Conservation (phyloP, 306 rosid genomes). For the Quercus aquifolioides region DNA sequence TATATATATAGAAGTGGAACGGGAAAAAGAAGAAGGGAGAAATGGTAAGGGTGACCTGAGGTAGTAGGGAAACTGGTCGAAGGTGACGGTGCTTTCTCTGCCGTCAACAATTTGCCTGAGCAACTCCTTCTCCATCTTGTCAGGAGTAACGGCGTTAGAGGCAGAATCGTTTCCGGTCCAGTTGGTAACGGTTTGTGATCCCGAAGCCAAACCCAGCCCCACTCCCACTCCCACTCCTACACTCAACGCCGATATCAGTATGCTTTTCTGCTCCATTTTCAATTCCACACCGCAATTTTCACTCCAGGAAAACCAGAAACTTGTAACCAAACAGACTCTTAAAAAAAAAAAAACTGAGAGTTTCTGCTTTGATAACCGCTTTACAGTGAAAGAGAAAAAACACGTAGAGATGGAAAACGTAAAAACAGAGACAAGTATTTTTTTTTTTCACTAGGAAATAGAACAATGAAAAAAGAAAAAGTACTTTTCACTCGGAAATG, state of each 20-base stretch:
- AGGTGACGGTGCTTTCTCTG: constrained; percentile 70
- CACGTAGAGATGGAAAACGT: too few species aligned
- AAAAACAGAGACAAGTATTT: too few species aligned
- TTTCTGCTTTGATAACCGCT: background rate
- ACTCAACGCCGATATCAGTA: constrained; percentile 71
- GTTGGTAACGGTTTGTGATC: constrained; percentile 38
- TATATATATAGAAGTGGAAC: too few species aligned
- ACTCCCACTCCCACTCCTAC: constrained; percentile 92
- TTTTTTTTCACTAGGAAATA: too few species aligned
- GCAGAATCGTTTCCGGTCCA: constrained; percentile 37
- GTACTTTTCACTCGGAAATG: too few species aligned
- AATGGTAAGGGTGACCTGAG: constrained; percentile 42
- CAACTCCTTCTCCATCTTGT: constrained; percentile 65
- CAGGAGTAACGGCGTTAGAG: constrained; percentile 35
- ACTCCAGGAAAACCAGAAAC: background rate
- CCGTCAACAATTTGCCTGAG: constrained; percentile 59
- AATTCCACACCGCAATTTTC: background rate
- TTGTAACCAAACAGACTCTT: background rate
- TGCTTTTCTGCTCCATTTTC: constrained; percentile 71
- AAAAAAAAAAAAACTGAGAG: background rate
- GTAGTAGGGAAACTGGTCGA: constrained; percentile 74
- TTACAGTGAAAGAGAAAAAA: background rate
- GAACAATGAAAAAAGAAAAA: too few species aligned
- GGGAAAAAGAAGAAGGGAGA: too few species aligned
- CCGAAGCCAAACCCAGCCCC: constrained; percentile 65